A percentile compares a stretch with the other conserved stretches of the same genome.
Evolutionary conservation across 768 basidiomycete genomes (phyloP).

Genomic region (Calocybe gangraenosa): DNA sequence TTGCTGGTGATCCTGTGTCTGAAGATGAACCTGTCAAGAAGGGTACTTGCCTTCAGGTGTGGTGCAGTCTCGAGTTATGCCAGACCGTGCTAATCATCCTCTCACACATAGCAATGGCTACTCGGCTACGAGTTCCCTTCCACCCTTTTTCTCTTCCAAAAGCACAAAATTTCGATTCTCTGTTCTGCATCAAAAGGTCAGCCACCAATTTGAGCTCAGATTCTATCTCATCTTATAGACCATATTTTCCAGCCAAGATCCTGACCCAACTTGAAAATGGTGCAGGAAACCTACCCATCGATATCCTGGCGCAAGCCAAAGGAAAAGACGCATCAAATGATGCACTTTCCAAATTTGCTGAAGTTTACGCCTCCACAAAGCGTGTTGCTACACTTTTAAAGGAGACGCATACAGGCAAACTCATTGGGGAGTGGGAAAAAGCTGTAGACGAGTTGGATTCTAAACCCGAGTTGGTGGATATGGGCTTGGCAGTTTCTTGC

Average conservation of each 20-base stretch:
- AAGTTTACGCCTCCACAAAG: conserved; percentile 53
- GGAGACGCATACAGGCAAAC: conserved; percentile 82
- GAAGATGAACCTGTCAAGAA: conserved; percentile 92
- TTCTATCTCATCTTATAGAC: conserved; percentile 1
- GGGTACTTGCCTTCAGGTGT: conserved; percentile 87
- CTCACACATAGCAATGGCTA: conserved; percentile 76
- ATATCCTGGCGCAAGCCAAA: conserved; percentile 76
- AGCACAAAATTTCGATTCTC: conserved; percentile 70
- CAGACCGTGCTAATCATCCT: background rate
- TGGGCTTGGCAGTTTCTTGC: conserved; percentile 68
- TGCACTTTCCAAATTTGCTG: conserved; percentile 65
- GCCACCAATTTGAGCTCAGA: background rate
- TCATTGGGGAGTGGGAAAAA: conserved; percentile 83
- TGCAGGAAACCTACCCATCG: conserved; percentile 56
- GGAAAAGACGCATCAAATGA: conserved; percentile 75
- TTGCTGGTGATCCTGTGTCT: conserved; percentile 72
- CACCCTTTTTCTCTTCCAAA: conserved; percentile 81
- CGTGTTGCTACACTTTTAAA: conserved; percentile 77
- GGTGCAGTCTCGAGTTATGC: too few relatives aligned
- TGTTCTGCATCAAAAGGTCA: conserved; percentile 89
- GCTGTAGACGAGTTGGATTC: conserved; percentile 47
- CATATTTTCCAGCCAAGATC: conserved; percentile 63
- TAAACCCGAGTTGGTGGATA: conserved; percentile 77
- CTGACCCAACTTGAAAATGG: conserved; percentile 70
- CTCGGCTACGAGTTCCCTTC: conserved; percentile 98